A percentile compares a stretch with the other conserved stretches of the same genome.
These are phyloP conservation scores for Cucumis melo DNA, from an alignment of 306 rosid species.

Conservation along the genomic window DNA sequence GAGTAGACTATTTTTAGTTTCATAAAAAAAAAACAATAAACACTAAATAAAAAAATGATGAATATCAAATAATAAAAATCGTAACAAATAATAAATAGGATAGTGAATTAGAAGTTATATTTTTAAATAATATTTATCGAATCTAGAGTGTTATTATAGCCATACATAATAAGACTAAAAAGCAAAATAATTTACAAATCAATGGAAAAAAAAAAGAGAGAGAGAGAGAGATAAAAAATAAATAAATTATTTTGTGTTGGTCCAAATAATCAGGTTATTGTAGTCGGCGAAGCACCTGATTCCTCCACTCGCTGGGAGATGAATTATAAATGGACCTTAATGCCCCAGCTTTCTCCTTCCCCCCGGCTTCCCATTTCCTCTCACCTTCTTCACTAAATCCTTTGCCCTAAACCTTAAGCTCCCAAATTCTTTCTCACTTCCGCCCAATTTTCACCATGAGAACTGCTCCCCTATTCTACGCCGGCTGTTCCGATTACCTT, in stretches of 20 bases:
- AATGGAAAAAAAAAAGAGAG: too few species aligned
- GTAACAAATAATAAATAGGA: too few species aligned
- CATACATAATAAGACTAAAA: too few species aligned
- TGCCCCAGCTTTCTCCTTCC: not conserved
- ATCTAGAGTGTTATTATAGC: too few species aligned
- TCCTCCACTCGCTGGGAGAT: not conserved
- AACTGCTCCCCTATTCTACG: conserved; percentile 37
- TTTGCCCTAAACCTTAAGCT: not conserved
- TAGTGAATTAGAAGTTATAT: too few species aligned
- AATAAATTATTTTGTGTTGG: not conserved
- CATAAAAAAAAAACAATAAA: too few species aligned
- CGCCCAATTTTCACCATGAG: conserved; percentile 13
- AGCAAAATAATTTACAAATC: too few species aligned
- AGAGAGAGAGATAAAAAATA: too few species aligned
- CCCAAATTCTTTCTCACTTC: not conserved
- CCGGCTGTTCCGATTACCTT: conserved; percentile 27
- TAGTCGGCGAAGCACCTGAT: not conserved
- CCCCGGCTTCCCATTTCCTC: not conserved
- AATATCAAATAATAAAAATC: too few species aligned
- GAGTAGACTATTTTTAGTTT: too few species aligned
- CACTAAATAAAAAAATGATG: too few species aligned
- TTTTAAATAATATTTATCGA: too few species aligned
- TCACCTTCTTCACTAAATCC: not conserved
- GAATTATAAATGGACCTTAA: not conserved
- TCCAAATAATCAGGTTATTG: not conserved